Evolutionary conservation across 2,329 filamentous ascomycete species (phyloP), one percentile per base, ranked within the genome.

Genomic region (Eutypa lata): DNA sequence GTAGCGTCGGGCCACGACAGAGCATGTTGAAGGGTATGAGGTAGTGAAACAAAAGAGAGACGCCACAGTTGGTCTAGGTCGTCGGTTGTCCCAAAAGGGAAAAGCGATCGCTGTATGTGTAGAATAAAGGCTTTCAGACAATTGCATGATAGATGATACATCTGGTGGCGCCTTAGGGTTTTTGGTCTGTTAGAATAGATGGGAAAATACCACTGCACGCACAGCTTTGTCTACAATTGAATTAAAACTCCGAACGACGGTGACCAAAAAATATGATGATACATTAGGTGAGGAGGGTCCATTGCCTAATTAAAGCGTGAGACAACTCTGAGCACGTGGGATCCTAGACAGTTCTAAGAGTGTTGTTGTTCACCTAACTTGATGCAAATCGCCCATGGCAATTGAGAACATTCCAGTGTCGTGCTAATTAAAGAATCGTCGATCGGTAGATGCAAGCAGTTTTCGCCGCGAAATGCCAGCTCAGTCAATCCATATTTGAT

Each of bases 61-160:
- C 6, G 35, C 13, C 37, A 52, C 40, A 44, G 44, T 46, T 31
- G 24, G 45, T 11, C 31, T 47, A 21, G 24, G 53, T 45, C 31
- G 16, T 24, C 37, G 14, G 26, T 38, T 22, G 13, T 42, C 31
- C n/a, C 33, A 37, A 48, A 19, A 40, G 42, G 40, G 43, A 35
- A 37, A 22, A 47, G 16, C 6, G n/a, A 18, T 16, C 47, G 18
- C 40, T 21, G 33, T 45, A 11, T 42, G 21, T 45, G 13, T 52
- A 22, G 52, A 40, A 38, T 40, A 47, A 47, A 46, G 48, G 18
- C 37, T 52, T 42, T 57, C 35, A 55, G 50, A 63, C 55, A 62
- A 55, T 57, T 60, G 48, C 57, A 61, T 63, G 62, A 59, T 53
- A 55, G 56, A 56, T 55, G 56, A 59, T 54, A 56, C 60, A 60